phyloP scores from a whole-genome alignment of 1,284 basidiomycete genomes.

The Megacollybia platyphylla region DNA sequence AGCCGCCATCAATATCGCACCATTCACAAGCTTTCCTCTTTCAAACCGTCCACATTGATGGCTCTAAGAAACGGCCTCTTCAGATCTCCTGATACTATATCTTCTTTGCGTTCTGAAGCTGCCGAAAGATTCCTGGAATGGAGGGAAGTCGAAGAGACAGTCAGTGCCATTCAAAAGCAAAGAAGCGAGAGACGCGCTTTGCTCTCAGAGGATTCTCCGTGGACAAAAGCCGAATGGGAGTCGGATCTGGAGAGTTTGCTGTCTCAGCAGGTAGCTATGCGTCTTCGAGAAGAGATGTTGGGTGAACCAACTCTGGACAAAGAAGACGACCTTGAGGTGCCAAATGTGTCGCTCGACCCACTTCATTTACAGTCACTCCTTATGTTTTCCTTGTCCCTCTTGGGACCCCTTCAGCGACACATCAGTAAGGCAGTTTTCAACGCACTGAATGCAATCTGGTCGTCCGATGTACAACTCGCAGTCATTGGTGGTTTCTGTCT shows the following conservation, averaged over 20 bases:
- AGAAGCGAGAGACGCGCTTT: constrained; percentile 2
- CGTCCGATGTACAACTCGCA: constrained; percentile 10
- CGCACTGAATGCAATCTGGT: constrained; percentile 7
- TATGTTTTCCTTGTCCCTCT: constrained; percentile 31
- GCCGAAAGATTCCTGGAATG: constrained; percentile 58
- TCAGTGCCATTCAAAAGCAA: constrained; percentile 18
- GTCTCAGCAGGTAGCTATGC: constrained; percentile 42
- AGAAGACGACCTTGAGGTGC: constrained; percentile 5
- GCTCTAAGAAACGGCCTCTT: constrained; percentile 49
- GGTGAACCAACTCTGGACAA: constrained; percentile 8
- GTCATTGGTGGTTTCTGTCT: constrained; percentile 9
- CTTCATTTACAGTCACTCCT: constrained; percentile 34
- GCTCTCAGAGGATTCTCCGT: constrained; percentile 13
- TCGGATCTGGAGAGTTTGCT: constrained; percentile 45
- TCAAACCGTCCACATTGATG: constrained; percentile 33
- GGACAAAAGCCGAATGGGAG: constrained; percentile 52
- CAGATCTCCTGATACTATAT: constrained; percentile 43
- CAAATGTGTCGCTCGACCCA: constrained; percentile 23
- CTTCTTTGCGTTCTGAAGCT: constrained; percentile 44
- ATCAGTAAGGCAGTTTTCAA: not conserved
- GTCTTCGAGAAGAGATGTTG: constrained; percentile 18
- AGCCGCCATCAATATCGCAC: constrained; percentile 14
- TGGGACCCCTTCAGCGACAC: constrained; percentile 16
- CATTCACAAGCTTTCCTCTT: constrained; percentile 30
- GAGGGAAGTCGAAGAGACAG: constrained; percentile 50